Conservation (phyloP, 768 basidiomycete species). For the Tubosaeta sp. region DNA sequence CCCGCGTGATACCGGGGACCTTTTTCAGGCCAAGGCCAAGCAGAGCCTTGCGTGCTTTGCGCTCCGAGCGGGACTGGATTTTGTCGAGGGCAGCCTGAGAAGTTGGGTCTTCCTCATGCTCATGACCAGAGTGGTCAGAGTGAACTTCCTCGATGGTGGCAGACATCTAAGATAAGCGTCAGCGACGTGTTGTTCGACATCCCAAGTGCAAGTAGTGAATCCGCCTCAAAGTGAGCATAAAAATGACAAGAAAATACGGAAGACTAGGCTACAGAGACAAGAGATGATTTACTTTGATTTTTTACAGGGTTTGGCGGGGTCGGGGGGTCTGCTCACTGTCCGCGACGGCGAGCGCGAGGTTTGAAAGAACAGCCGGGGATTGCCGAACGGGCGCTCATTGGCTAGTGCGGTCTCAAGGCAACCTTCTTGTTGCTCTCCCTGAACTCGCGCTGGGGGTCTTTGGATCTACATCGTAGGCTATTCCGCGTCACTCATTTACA, state of each 20-base stretch:
- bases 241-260: neutral
- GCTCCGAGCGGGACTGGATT: constrained; percentile 90
- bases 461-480: neutral
- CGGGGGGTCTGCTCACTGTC: constrained; percentile 32
- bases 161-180: constrained; percentile 52
- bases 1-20: constrained; percentile 89
- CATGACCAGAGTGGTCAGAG: constrained; percentile 77
- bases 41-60: constrained; percentile 93
- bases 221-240: constrained; percentile 19
- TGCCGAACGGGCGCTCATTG: constrained; percentile 23
- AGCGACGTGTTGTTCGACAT: constrained; percentile 27
- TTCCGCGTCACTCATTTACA: neutral
- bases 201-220: constrained; percentile 23
- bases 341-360: constrained; percentile 26
- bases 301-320: constrained; percentile 8
- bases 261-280: neutral
- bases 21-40: constrained; percentile 88
- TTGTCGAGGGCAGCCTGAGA: constrained; percentile 85
- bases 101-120: constrained; percentile 77
- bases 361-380: constrained; percentile 15
- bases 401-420: neutral
- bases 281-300: constrained; percentile 17
- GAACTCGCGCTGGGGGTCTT: neutral
- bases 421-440: neutral
- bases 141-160: constrained; percentile 73